phyloP scores from a whole-genome alignment of 345 rosid genomes.

The Hypericum perforatum region DNA sequence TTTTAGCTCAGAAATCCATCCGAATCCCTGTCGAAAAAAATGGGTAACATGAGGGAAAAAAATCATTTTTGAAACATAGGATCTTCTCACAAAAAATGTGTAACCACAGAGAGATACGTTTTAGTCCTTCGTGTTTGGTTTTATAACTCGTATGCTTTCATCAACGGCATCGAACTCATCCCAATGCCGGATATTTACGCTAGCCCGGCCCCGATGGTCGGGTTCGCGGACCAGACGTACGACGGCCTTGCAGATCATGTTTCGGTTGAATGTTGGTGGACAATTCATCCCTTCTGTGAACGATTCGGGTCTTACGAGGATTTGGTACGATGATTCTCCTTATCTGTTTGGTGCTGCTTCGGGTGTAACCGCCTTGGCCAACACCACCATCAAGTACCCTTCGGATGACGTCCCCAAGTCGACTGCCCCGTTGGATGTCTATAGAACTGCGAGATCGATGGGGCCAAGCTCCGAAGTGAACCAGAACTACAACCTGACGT shows the following conservation, averaged over 20 bases:
- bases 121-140: too few relatives aligned
- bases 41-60: too few relatives aligned
- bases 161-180: slow-evolving; percentile 21
- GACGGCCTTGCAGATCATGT: slow-evolving; percentile 18
- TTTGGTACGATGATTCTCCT: slow-evolving; percentile 22
- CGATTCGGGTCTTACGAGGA: slow-evolving; percentile 21
- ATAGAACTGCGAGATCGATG: slow-evolving; percentile 9
- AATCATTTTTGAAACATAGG: too few relatives aligned
- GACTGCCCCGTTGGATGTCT: slow-evolving; percentile 16
- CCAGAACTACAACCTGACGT: slow-evolving; percentile 6
- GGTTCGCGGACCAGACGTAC: slow-evolving; percentile 8
- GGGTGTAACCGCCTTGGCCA: slow-evolving; percentile 11
- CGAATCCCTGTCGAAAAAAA: too few relatives aligned
- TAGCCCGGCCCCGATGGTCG: slow-evolving; percentile 9
- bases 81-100: too few relatives aligned
- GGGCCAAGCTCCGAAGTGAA: neutral
- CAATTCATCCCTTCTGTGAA: slow-evolving; percentile 14
- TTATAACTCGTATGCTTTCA: slow-evolving; percentile 10
- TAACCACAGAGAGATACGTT: too few relatives aligned
- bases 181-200: slow-evolving; percentile 20
- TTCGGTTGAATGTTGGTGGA: slow-evolving; percentile 21
- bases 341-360: slow-evolving; percentile 16
- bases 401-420: slow-evolving; percentile 1
- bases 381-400: slow-evolving; percentile 12
- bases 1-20: too few relatives aligned